A percentile compares a stretch with the other conserved stretches of the same genome.
phyloP scores from a whole-genome alignment of 1,284 basidiomycete species.

The Moniliophthora roreri region DNA sequence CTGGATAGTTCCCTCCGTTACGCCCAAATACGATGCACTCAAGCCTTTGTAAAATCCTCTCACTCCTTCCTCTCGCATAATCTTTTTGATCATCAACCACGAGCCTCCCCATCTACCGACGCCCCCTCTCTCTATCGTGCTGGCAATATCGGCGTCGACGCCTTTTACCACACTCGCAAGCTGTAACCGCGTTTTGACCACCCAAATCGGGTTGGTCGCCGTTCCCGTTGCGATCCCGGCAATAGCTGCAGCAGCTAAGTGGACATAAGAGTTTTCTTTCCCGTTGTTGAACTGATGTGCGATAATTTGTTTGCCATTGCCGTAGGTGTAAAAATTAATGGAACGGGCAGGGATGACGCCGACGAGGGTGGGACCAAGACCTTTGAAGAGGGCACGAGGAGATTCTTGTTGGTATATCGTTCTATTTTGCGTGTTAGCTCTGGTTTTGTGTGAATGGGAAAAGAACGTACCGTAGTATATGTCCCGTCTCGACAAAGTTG shows the following conservation, averaged over 20 bases:
- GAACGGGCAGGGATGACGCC: constrained; percentile 95
- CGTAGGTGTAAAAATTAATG: constrained; percentile 98
- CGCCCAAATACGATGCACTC: constrained; percentile 93
- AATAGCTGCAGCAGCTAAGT: constrained; percentile 83
- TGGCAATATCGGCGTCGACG: constrained; percentile 18
- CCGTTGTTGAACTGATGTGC: constrained; percentile 84
- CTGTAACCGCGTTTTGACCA: constrained; percentile 95
- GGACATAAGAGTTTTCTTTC: constrained; percentile 82
- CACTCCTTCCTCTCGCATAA: constrained; percentile 82
- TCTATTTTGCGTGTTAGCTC: constrained; percentile 37
- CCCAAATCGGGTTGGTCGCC: constrained; percentile 98
- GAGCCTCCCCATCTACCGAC: constrained; percentile 48
- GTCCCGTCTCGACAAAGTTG: constrained; percentile 94
- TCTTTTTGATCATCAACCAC: constrained; percentile 66
- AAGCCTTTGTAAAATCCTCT: constrained; percentile 94
- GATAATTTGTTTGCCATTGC: constrained; percentile 92
- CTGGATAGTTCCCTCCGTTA: constrained; percentile 96
- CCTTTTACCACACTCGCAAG: constrained; percentile 42
- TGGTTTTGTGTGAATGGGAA: not conserved
- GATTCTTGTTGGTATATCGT: constrained; percentile 93
- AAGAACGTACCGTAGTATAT: constrained; percentile 76
- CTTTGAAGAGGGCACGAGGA: constrained; percentile 89
- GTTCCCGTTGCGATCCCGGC: constrained; percentile 89
- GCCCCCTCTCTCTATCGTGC: constrained; percentile 23
- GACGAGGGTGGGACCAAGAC: constrained; percentile 91